These are phyloP conservation scores for Diospyros lotus DNA, from an alignment of 148 eudicot genomes.

Conservation along the genomic window DNA sequence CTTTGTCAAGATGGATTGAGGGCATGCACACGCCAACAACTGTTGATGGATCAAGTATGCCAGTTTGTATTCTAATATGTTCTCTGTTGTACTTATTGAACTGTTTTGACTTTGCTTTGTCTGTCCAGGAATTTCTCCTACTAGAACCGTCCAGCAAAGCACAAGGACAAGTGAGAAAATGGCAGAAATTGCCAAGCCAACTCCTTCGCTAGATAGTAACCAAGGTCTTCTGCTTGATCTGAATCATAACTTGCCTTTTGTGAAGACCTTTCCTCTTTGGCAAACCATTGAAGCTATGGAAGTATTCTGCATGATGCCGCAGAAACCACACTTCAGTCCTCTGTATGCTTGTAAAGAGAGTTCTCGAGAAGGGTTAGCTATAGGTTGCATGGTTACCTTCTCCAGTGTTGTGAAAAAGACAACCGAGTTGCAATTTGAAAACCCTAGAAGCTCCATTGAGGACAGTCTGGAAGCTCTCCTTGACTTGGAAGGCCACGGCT, in stretches of 20 bases:
- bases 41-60: conserved; percentile 44
- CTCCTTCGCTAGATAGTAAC: conserved; percentile 26
- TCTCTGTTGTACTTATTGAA: background rate
- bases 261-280: conserved; percentile 52
- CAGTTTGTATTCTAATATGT: background rate
- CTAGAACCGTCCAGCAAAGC: conserved; percentile 19
- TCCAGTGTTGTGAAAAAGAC: conserved; percentile 47
- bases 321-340: conserved; percentile 74
- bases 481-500: conserved; percentile 69
- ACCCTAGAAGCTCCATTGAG: conserved; percentile 41
- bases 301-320: conserved; percentile 55
- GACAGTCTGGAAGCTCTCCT: conserved; percentile 57
- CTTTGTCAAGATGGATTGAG: conserved; percentile 63
- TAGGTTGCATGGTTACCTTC: conserved; percentile 81
- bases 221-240: background rate
- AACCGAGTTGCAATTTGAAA: conserved; percentile 35
- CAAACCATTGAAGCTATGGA: conserved; percentile 61
- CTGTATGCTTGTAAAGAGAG: conserved; percentile 42
- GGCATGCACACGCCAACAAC: conserved; percentile 33
- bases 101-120: conserved; percentile 5
- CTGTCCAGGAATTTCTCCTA: conserved; percentile 20
- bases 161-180: conserved; percentile 14
- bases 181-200: conserved; percentile 16
- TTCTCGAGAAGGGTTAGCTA: conserved; percentile 78
- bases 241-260: conserved; percentile 39